Evolutionary conservation across 805 yeast genomes (phyloP), one percentile per base, ranked within the genome.

Genomic region (Starmerella sp.): DNA sequence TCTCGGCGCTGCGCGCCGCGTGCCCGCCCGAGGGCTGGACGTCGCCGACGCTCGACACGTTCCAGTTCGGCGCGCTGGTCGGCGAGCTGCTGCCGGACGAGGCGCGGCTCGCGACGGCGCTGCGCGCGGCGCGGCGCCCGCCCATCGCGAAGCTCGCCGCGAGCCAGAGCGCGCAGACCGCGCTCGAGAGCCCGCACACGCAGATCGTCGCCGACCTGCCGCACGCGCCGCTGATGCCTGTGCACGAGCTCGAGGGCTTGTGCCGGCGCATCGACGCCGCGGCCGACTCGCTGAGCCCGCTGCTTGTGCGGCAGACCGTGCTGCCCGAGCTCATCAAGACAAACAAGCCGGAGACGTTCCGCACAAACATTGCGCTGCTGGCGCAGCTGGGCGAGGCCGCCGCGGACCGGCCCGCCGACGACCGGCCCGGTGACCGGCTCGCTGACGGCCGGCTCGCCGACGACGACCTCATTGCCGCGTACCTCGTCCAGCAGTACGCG

Each of bases 241-340:
- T 54, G 28, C 58, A 37, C 38, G 63, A 59, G 15, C 54, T 61
- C 29, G 43, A 29, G 15, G 50, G 50, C 47, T 32, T 58, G 30
- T 53, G 61, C 35, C 48, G 34, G 29, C 34, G 30, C 30, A n/a
- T 58, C 7, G 53, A 41, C n/a, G 32, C 29, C 13, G 14, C 22
- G 1, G 28, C 29, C 4, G 28, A 41, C 4, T 17, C 38, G 6
- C 35, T 59, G 29, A 48, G 48, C 31, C 47, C 54, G 28, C 22
- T 39, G 13, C 47, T 58, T n/a, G 34, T 54, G 9, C 32, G 38
- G 31, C 44, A 52, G 14, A 39, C 51, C 15, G 15, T 59, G 2
- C 67, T 90, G n/a, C 95, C 96, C 0, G 88, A 84, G 61, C 69
- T 90, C 13, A 70, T 56, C 37, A 49, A 62, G 60, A 48, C 62